Base-by-base conservation (phyloP, 2,329 filamentous ascomycete species). In the Colletotrichum horii region DNA sequence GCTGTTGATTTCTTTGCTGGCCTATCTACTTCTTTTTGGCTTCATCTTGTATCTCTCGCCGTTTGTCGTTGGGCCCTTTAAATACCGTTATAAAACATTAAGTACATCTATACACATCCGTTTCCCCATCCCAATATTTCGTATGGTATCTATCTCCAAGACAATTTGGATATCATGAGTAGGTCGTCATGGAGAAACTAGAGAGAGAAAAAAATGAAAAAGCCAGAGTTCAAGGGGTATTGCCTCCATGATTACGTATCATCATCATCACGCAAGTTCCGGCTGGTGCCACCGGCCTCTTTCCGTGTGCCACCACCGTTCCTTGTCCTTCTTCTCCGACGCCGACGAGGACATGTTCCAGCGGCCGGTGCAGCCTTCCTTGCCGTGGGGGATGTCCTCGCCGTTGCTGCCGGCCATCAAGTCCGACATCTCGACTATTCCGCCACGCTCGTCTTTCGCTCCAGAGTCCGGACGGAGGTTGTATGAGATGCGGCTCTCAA, bases 401-500 rank as follows among this genome's bases (percentile, higher is more conserved):
- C 88, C 89, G 2, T 84, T 80, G 32, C 71, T 67, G 26, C 88
- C 86, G 3, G 83, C 83, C 11, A 91, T 78, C 19, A 93, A 78
- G 67, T 92, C 90, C 7, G 85, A 81, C 5, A 92, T 82, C 52
- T 88, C 88, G 1, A 90, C 85, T 4, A 93, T 82, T 2, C 90
- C 89, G 19, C 91, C 90, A 64, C 89, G 87, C 34, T 90, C 89
- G 75, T 93, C 91, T 3, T 85, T 85, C 2, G 87, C 89, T 0
- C 91, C 91, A 0, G 82, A 78, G 69, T 94, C 92, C 0, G 93
- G 88, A 19, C 85, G 81, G 14, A 96, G 84, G 55, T 87, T 84
- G 79, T 95, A 96, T 22, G 83, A 80, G 68, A 96, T 92, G 34
- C 81, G 83, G 62, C 91, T 93, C 34, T 86, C 88, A 4, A 92